Percentiles rank a stretch among this genome's conserved stretches.
These are phyloP conservation scores for Gryganskiella cystojenkinii DNA, from an alignment of 192 early-diverging fungal genomes.

Conservation along the genomic window DNA sequence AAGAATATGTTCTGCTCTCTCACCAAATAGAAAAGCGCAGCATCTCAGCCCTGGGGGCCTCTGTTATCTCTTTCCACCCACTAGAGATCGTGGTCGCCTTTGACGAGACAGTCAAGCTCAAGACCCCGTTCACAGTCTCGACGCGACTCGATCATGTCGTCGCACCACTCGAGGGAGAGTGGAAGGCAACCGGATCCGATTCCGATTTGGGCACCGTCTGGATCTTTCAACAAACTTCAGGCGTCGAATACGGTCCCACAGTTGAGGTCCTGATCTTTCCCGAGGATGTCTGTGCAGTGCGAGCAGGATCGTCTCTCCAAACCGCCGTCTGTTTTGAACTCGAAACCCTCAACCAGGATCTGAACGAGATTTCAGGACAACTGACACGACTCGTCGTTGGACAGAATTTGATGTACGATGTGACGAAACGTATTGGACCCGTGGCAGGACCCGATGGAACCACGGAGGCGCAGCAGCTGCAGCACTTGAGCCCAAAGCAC, in stretches of 20 bases:
- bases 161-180: slow-evolving; percentile 31
- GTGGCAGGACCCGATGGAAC: slow-evolving; percentile 16
- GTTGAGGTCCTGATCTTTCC: slow-evolving; percentile 38
- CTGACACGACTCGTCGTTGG: slow-evolving; percentile 25
- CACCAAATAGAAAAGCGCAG: slow-evolving; percentile 24
- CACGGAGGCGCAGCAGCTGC: slow-evolving; percentile 7
- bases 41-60: slow-evolving; percentile 47
- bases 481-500: slow-evolving; percentile 6
- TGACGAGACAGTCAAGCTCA: slow-evolving; percentile 48
- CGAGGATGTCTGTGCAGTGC: slow-evolving; percentile 28
- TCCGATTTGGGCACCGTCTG: slow-evolving; percentile 25
- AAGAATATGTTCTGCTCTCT: background rate
- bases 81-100: slow-evolving; percentile 51
- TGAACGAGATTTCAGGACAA: slow-evolving; percentile 19
- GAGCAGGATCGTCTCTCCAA: slow-evolving; percentile 21
- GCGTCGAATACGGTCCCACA: slow-evolving; percentile 25
- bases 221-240: slow-evolving; percentile 44
- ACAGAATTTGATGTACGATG: slow-evolving; percentile 46
- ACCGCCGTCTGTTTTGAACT: slow-evolving; percentile 39
- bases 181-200: slow-evolving; percentile 46
- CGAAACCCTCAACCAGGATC: slow-evolving; percentile 31
- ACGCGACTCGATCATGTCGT: slow-evolving; percentile 29
- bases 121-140: slow-evolving; percentile 22
- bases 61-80: slow-evolving; percentile 39
- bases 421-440: slow-evolving; percentile 38